Conservation (phyloP, 495 filamentous ascomycete species). For the Podospora didyma region DNA sequence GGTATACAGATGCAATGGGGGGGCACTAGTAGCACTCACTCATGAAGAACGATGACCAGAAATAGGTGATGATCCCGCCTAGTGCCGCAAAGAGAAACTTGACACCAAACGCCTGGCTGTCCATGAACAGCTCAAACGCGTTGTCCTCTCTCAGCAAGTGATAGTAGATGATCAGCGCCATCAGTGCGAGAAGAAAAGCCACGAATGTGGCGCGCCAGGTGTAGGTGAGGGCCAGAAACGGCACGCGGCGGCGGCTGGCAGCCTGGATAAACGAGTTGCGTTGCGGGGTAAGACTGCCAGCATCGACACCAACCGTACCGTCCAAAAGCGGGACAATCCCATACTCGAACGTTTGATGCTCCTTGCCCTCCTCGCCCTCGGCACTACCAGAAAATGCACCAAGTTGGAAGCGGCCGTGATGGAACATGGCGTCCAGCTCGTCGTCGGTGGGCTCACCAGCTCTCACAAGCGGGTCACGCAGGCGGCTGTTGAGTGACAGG, state of each 20-base stretch:
- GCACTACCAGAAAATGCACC: too few species aligned
- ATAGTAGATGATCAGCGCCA: slow-evolving; percentile 22
- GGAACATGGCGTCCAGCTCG: background rate
- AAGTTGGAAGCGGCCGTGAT: too few species aligned
- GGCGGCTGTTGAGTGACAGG: slow-evolving; percentile 19
- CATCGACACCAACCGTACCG: too few species aligned
- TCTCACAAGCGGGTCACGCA: slow-evolving; percentile 16
- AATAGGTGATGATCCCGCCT: slow-evolving; percentile 25
- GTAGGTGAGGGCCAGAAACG: slow-evolving; percentile 29
- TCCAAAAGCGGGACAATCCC: too few species aligned
- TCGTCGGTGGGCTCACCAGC: slow-evolving; percentile 3
- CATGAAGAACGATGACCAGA: slow-evolving; percentile 33
- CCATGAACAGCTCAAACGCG: slow-evolving; percentile 21
- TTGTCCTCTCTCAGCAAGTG: slow-evolving; percentile 19
- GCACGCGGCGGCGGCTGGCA: slow-evolving; percentile 7
- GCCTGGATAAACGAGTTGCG: slow-evolving; percentile 5
- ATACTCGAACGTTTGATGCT: too few species aligned
- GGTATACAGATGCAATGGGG: too few species aligned
- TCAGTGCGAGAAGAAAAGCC: slow-evolving; percentile 15
- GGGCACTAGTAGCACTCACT: slow-evolving; percentile 17
- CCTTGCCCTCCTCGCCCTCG: too few species aligned
- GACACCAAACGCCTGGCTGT: slow-evolving; percentile 27
- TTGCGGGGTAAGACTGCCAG: too few species aligned
- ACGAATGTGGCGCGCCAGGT: slow-evolving; percentile 21
- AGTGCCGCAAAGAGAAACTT: slow-evolving; percentile 28